phyloP scores from a whole-genome alignment of 2,329 filamentous ascomycete species.

The Neonectria coccinea region DNA sequence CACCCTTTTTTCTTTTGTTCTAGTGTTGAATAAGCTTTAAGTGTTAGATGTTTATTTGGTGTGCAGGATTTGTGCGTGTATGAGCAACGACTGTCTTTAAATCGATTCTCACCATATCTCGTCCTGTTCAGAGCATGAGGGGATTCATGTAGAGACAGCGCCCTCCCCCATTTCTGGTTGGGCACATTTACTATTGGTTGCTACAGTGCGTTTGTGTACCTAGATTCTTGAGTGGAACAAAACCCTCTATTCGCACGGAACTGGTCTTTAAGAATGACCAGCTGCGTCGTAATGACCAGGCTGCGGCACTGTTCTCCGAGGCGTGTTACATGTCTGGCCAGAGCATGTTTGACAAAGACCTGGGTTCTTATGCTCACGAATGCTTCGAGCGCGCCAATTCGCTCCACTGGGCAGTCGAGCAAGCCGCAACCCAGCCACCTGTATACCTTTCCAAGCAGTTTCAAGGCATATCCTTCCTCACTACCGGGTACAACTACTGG shows the following conservation, averaged over 20 bases:
- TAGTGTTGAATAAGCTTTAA: too few relatives aligned
- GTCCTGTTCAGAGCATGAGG: too few relatives aligned
- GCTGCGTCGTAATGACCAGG: background rate
- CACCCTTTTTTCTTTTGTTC: too few relatives aligned
- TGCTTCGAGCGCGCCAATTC: constrained; percentile 27
- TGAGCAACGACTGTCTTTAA: too few relatives aligned
- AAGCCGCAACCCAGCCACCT: background rate
- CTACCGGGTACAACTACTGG: constrained; percentile 22
- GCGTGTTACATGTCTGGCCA: constrained; percentile 27
- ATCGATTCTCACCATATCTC: too few relatives aligned
- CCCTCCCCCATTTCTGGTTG: too few relatives aligned
- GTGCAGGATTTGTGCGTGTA: too few relatives aligned
- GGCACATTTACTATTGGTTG: too few relatives aligned
- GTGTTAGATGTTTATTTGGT: too few relatives aligned
- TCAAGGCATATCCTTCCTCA: constrained; percentile 1
- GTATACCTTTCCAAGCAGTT: constrained; percentile 15
- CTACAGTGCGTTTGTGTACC: background rate
- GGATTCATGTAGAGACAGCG: too few relatives aligned
- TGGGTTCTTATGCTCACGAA: constrained; percentile 12
- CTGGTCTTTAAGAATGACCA: constrained; percentile 12
- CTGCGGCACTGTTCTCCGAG: constrained; percentile 13
- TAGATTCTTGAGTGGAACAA: constrained; percentile 11
- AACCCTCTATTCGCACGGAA: constrained; percentile 19
- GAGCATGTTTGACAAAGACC: constrained; percentile 11
- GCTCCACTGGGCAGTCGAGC: constrained; percentile 21